Evolutionary conservation across 305 asterid genomes (phyloP).

Genomic region (Fraxinus albicans): DNA sequence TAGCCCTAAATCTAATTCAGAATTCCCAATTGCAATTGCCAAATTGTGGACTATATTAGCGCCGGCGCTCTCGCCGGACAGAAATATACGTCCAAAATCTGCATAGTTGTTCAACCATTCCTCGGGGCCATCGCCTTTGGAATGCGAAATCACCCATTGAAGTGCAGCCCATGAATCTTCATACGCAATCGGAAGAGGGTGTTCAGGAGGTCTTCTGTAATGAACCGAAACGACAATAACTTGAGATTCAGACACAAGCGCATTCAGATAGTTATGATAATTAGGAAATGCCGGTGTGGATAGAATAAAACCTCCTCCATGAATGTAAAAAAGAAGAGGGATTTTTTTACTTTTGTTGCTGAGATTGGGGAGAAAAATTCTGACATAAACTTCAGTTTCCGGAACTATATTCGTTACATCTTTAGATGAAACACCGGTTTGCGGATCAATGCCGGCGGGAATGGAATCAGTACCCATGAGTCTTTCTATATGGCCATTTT

Average conservation of each 20-base stretch:
- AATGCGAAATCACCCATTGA: slow-evolving; percentile 45
- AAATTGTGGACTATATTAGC: slow-evolving; percentile 50
- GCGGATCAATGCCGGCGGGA: slow-evolving; percentile 44
- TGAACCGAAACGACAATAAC: slow-evolving; percentile 44
- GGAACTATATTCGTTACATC: slow-evolving; percentile 37
- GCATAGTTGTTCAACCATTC: slow-evolving; percentile 33
- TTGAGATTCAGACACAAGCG: slow-evolving; percentile 40
- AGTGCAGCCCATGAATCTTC: slow-evolving; percentile 56
- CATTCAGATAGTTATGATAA: slow-evolving; percentile 43
- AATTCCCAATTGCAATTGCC: slow-evolving; percentile 34
- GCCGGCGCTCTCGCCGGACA: slow-evolving; percentile 45
- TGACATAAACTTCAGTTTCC: slow-evolving; percentile 36
- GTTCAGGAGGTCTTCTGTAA: slow-evolving; percentile 50
- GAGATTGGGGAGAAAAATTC: slow-evolving; percentile 44
- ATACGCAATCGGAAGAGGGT: slow-evolving; percentile 45
- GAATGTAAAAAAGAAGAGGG: slow-evolving; percentile 49
- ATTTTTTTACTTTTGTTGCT: slow-evolving; percentile 25
- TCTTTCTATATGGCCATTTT: slow-evolving; percentile 46
- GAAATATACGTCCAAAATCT: slow-evolving; percentile 37
- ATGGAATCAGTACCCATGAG: slow-evolving; percentile 31
- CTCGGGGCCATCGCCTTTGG: slow-evolving; percentile 27
- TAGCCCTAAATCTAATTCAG: slow-evolving; percentile 16
- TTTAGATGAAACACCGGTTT: slow-evolving; percentile 43
- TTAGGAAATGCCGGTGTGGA: slow-evolving; percentile 35
- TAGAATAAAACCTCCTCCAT: slow-evolving; percentile 53